Conservation (phyloP, 1,284 basidiomycete species). For the Exsudoporus floridanus region DNA sequence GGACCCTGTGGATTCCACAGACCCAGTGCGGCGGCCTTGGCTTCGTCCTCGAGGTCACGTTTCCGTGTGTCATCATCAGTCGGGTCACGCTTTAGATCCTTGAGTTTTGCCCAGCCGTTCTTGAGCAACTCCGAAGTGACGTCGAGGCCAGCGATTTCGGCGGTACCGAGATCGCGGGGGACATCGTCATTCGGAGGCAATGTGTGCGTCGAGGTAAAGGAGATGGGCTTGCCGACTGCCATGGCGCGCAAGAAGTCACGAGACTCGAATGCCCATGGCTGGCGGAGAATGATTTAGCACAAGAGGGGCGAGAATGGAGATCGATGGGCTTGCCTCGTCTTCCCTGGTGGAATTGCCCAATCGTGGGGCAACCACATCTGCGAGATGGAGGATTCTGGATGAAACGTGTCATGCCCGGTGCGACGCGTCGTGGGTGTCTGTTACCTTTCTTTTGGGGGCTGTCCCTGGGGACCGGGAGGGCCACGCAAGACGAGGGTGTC, state of each 20-base stretch:
- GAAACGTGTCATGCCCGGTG: conserved; percentile 15
- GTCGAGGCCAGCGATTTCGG: conserved; percentile 70
- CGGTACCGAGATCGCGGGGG: conserved; percentile 74
- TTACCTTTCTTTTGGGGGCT: conserved; percentile 85
- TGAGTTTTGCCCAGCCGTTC: conserved; percentile 89
- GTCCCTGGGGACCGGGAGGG: conserved; percentile 74
- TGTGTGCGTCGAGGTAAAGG: conserved; percentile 75
- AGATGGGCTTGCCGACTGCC: conserved; percentile 86
- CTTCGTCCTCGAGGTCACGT: conserved; percentile 76
- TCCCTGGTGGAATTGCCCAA: conserved; percentile 78
- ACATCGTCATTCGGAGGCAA: conserved; percentile 68
- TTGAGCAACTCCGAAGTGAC: conserved; percentile 78
- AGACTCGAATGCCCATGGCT: conserved; percentile 91
- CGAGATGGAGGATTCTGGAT: conserved; percentile 80
- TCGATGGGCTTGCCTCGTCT: conserved; percentile 67
- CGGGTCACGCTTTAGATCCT: conserved; percentile 78
- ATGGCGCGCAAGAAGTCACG: conserved; percentile 88
- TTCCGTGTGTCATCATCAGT: conserved; percentile 78
- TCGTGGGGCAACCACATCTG: conserved; percentile 79
- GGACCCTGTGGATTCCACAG: conserved; percentile 87
- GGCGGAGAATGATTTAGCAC: background rate
- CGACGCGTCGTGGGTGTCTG: background rate
- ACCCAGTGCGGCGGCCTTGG: conserved; percentile 75
- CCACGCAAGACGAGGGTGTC: conserved; percentile 84
- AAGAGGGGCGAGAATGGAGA: background rate